Conservation (phyloP, 108 stramenopile species). For the Aurantiochytrium sp. region DNA sequence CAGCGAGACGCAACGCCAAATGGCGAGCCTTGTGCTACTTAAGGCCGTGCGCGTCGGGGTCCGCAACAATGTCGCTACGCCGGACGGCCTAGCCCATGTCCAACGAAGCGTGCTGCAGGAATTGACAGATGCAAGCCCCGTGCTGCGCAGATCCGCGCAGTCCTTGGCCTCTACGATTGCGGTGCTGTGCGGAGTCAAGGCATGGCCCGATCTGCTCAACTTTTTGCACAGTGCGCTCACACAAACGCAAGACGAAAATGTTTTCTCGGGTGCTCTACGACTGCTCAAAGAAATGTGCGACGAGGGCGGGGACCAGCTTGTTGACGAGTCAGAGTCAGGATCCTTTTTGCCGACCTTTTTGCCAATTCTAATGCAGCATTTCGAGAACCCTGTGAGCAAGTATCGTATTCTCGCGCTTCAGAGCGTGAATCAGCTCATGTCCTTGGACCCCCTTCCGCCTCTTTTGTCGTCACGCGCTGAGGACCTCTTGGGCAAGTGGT, state of each 20-base stretch:
- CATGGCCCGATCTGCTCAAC: not conserved
- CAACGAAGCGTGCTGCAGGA: not conserved
- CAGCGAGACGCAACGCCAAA: not conserved
- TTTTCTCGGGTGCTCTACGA: not conserved
- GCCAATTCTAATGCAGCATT: not conserved
- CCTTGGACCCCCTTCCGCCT: not conserved
- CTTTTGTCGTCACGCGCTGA: not conserved
- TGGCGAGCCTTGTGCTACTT: not conserved
- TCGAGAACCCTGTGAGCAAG: not conserved
- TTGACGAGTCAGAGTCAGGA: not conserved
- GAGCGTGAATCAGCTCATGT: constrained; percentile 1
- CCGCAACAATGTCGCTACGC: not conserved
- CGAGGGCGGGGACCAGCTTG: not conserved
- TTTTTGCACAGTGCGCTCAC: not conserved
- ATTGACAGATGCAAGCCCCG: not conserved
- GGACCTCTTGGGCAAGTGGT: not conserved
- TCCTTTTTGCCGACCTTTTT: not conserved
- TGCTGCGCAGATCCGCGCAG: not conserved
- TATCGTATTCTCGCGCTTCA: not conserved
- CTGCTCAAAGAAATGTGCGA: not conserved
- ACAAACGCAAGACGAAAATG: not conserved
- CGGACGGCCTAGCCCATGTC: not conserved
- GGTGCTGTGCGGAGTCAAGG: not conserved
- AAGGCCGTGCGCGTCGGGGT: constrained; percentile 6
- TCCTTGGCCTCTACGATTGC: not conserved